These are phyloP conservation scores for Erigeron canadensis DNA, from an alignment of 129 eudicot genomes.

Conservation along the genomic window DNA sequence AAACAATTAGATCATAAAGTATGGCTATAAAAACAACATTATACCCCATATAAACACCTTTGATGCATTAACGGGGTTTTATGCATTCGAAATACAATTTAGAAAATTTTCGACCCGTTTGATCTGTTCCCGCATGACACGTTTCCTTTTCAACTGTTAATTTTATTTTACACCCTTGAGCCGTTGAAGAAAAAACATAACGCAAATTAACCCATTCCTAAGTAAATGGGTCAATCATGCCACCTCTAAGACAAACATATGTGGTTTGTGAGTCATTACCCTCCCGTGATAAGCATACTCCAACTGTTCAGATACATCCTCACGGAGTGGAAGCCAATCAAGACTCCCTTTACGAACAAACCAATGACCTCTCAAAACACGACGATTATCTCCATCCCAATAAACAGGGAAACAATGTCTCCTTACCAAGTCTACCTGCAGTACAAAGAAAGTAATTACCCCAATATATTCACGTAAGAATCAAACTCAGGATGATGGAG, in stretches of 20 bases:
- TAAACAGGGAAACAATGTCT: constrained; percentile 95
- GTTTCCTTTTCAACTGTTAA: background rate
- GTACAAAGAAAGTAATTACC: constrained; percentile 7
- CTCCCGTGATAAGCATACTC: constrained; percentile 85
- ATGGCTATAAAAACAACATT: background rate
- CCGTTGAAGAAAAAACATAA: background rate
- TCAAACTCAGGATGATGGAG: constrained; percentile 3
- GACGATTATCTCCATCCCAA: constrained; percentile 96
- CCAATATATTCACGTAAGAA: constrained; percentile 12
- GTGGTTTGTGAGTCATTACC: constrained; percentile 40
- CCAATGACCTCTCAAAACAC: constrained; percentile 98
- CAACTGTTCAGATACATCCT: constrained; percentile 94
- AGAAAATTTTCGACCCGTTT: background rate
- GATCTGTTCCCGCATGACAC: constrained; percentile 1
- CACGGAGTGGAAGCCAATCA: constrained; percentile 99
- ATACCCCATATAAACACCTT: background rate
- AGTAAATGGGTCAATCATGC: background rate
- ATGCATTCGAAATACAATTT: background rate
- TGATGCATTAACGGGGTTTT: background rate
- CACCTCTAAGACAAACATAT: constrained; percentile 6
- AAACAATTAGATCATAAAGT: background rate
- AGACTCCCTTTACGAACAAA: constrained; percentile 93
- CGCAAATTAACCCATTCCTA: background rate
- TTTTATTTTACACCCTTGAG: background rate
- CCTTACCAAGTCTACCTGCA: constrained; percentile 86